phyloP scores from a whole-genome alignment of 2,329 filamentous ascomycete species.

The Aspergillaceae sp. region DNA sequence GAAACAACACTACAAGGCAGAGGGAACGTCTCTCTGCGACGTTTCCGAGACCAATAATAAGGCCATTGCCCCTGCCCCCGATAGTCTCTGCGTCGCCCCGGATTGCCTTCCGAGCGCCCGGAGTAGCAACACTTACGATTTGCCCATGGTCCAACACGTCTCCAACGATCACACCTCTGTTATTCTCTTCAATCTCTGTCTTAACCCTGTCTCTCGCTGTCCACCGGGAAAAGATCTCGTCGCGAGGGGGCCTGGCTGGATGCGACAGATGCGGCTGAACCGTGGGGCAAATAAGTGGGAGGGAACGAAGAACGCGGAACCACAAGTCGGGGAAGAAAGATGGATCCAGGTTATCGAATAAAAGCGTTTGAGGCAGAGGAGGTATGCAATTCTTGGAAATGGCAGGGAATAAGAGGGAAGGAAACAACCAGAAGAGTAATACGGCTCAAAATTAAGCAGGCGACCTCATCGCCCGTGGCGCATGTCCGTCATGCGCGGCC shows the following conservation, averaged over 20 bases:
- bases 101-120: conserved; percentile 4
- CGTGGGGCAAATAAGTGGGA: not conserved
- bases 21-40: not conserved
- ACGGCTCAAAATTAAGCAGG: too few species aligned
- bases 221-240: too few species aligned
- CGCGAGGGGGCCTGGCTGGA: not conserved
- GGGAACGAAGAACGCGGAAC: too few species aligned
- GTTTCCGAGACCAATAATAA: not conserved
- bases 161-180: not conserved
- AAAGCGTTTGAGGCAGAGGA: not conserved
- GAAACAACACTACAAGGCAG: too few species aligned
- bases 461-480: too few species aligned
- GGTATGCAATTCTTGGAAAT: too few species aligned
- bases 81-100: not conserved
- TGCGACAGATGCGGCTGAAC: not conserved
- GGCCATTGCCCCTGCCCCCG: not conserved
- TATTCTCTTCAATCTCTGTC: not conserved
- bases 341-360: not conserved
- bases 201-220: too few species aligned
- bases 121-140: conserved; percentile 25
- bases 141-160: conserved; percentile 24
- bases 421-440: not conserved
- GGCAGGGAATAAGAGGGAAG: not conserved
- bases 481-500: too few species aligned
- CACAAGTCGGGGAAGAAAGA: not conserved